Base-by-base conservation (phyloP, 2,329 filamentous ascomycete species). In the Phaeosphaeria sp. region DNA sequence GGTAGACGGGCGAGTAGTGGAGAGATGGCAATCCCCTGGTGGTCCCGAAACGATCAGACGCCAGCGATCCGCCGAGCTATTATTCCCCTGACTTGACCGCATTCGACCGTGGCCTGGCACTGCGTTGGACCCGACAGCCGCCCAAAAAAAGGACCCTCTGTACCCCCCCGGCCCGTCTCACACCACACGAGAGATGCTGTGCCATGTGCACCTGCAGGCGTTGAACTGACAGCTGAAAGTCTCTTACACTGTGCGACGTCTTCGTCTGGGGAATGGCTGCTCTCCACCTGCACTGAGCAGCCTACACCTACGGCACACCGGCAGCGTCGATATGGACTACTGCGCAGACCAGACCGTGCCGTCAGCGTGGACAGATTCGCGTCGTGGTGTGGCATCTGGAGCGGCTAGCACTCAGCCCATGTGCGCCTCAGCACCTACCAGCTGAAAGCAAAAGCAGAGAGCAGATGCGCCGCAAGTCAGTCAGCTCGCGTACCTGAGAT, bases 61-160 rank as follows among this genome's bases (percentile, higher is more conserved):
- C 61, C 52, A 63, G 52, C 46, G 63, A 67, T 67, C 58, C 58
- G 60, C 64, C 50, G 36, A 49, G 54, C 43, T 18, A 53, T 22
- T 4, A 42, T 64, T 60, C 69, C 69, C 69, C 69, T 72, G 69
- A 71, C 67, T 67, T 68, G 54, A 22, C 62, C 59, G 25, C 6
- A 65, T 65, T 48, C 23, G 52, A 54, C 52, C 50, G 46, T 54
- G 54, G 33, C 53, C 33, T 52, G 43, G 55, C 15, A 39, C 49
- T 23, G 39, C 25, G 56, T 59, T 59, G 50, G 50, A 54, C 46
- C 46, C 50, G 42, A 42, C 41, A 51, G 47, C 44, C 55, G 55
- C 55, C 27, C 10, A 22, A 39, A 39, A 39, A 39, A 39, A 17
- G 36, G 15, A 9, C 48, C 20, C 20, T 50, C 20, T 22, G 15